Conservation (phyloP, 345 rosid species). For the Mallotus nudiflorus region DNA sequence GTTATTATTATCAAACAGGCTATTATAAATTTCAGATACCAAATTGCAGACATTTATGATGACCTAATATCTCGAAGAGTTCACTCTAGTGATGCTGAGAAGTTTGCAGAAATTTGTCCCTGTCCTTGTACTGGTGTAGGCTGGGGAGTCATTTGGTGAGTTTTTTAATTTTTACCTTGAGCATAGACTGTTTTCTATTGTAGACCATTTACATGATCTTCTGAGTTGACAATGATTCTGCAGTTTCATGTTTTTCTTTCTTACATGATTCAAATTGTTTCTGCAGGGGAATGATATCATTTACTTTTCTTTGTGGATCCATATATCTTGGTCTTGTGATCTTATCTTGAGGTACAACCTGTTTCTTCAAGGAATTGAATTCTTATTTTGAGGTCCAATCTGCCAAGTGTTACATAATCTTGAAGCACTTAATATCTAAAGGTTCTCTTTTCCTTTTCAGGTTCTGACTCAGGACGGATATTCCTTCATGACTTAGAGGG, state of each 20-base stretch:
- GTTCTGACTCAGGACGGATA: not conserved
- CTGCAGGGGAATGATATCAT: conserved; percentile 96
- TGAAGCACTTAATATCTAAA: not conserved
- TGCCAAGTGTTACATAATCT: too few relatives aligned
- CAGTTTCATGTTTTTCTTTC: not conserved
- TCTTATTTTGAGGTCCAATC: too few relatives aligned
- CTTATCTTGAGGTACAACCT: conserved; percentile 63
- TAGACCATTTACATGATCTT: not conserved
- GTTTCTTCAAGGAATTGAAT: conserved; percentile 14
- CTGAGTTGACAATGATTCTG: not conserved
- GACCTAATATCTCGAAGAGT: conserved; percentile 94
- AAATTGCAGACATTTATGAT: conserved; percentile 74
- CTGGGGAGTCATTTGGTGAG: conserved; percentile 96
- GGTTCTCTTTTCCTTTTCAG: conserved; percentile 9
- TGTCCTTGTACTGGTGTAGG: conserved; percentile 92
- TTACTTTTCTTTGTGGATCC: conserved; percentile 66
- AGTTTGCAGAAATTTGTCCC: conserved; percentile 95
- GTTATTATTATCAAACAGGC: not conserved
- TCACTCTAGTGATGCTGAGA: conserved; percentile 92
- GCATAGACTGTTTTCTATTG: not conserved
- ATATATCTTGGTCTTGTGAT: conserved; percentile 88
- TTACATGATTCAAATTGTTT: not conserved
- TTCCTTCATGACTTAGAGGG: conserved; percentile 4
- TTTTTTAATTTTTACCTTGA: conserved; percentile 12
- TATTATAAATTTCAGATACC: not conserved